phyloP scores from a whole-genome alignment of 495 filamentous ascomycete species.

The Thozetella sp. region DNA sequence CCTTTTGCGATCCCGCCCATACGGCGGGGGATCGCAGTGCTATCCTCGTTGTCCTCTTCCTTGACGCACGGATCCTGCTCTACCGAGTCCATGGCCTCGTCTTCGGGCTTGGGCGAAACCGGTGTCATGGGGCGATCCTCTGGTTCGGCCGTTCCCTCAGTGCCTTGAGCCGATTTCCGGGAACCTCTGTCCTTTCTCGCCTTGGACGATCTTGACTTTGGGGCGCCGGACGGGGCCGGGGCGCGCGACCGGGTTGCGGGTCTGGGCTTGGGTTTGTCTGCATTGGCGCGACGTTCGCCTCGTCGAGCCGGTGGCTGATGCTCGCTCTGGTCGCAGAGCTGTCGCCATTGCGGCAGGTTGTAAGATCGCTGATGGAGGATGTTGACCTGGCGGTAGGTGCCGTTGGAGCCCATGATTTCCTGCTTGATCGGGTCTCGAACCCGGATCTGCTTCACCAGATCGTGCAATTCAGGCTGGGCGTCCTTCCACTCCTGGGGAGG shows the following conservation, averaged over 20 bases:
- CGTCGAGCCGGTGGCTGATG: slow-evolving; percentile 95
- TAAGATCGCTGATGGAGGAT: slow-evolving; percentile 94
- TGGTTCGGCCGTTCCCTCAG: slow-evolving; percentile 25
- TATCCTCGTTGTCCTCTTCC: slow-evolving; percentile 44
- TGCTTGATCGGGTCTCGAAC: slow-evolving; percentile 98
- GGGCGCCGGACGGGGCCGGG: slow-evolving; percentile 20
- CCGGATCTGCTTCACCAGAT: slow-evolving; percentile 85
- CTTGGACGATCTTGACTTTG: slow-evolving; percentile 20
- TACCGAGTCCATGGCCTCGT: slow-evolving; percentile 43
- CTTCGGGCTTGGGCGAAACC: slow-evolving; percentile 48
- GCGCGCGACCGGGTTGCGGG: slow-evolving; percentile 24
- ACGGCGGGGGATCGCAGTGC: slow-evolving; percentile 31
- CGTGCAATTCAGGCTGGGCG: slow-evolving; percentile 73
- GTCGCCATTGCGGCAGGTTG: slow-evolving; percentile 94
- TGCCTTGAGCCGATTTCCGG: slow-evolving; percentile 21
- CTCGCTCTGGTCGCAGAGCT: slow-evolving; percentile 86
- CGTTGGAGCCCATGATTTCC: slow-evolving; percentile 92
- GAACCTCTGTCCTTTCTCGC: slow-evolving; percentile 17
- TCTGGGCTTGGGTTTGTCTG: slow-evolving; percentile 54
- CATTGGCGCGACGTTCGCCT: slow-evolving; percentile 82
- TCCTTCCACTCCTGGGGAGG: slow-evolving; percentile 94
- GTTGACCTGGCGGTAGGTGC: slow-evolving; percentile 94
- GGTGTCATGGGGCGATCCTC: slow-evolving; percentile 57
- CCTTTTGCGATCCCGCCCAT: slow-evolving; percentile 43
- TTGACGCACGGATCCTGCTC: slow-evolving; percentile 42